Evolutionary conservation across 2,329 filamentous ascomycete species (phyloP).

Genomic region (Alternaria triticina): DNA sequence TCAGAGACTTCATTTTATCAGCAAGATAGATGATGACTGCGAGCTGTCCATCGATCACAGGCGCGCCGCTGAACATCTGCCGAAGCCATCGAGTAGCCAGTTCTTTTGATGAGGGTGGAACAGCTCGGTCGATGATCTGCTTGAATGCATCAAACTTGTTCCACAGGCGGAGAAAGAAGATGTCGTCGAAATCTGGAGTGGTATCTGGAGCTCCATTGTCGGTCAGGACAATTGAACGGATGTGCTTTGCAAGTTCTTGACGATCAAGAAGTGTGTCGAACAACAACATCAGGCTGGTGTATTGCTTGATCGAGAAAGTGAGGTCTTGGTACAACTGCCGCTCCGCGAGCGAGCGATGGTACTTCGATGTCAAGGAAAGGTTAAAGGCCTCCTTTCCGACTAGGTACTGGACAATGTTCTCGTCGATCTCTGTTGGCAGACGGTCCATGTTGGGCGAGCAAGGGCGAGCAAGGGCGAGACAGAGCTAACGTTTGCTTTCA

Average conservation of each 20-base stretch:
- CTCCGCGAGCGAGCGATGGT: not conserved
- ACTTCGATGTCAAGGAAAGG: not conserved
- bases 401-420: not conserved
- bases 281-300: not conserved
- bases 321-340: not conserved
- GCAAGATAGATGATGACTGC: fast-evolving
- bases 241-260: not conserved
- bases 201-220: too few species aligned
- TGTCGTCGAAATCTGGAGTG: too few species aligned
- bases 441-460: not conserved
- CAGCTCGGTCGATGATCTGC: too few species aligned
- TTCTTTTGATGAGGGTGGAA: too few species aligned
- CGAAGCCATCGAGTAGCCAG: too few species aligned
- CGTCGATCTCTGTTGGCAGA: not conserved
- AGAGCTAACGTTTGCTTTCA: too few species aligned
- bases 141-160: too few species aligned
- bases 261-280: not conserved
- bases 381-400: not conserved
- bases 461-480: too few species aligned
- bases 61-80: too few species aligned
- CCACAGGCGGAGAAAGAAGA: too few species aligned
- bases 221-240: too few species aligned
- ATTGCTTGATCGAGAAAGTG: not conserved
- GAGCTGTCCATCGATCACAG: not conserved
- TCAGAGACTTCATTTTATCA: too few species aligned